These are phyloP conservation scores for Chlorencoelia australis DNA, from an alignment of 2,329 filamentous ascomycete genomes.

Conservation along the genomic window DNA sequence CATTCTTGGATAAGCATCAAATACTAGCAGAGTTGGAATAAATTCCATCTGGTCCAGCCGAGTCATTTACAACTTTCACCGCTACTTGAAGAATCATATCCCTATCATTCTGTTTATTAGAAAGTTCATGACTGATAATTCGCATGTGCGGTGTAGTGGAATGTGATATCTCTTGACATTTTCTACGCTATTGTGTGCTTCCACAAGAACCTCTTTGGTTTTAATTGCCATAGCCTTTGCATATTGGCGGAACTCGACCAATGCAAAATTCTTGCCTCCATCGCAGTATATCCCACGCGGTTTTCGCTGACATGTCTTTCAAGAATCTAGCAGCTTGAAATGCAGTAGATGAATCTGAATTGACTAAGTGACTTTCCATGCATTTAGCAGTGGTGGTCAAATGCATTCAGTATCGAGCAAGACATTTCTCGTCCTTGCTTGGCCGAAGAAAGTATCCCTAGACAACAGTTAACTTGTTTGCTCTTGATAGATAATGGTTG, in stretches of 20 bases:
- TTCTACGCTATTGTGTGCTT: slow-evolving; percentile 5
- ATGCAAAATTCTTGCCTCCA: slow-evolving; percentile 5
- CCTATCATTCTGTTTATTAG: neutral
- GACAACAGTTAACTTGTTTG: too few species aligned
- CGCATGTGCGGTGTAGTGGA: slow-evolving; percentile 3
- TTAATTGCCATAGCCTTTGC: slow-evolving; percentile 2
- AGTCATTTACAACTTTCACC: slow-evolving; percentile 11
- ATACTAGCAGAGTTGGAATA: slow-evolving; percentile 9
- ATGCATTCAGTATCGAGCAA: too few species aligned
- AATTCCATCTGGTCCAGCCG: slow-evolving; percentile 8
- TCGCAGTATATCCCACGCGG: slow-evolving; percentile 2
- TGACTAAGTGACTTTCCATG: too few species aligned
- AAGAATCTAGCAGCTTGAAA: slow-evolving; percentile 1
- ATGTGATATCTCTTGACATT: slow-evolving; percentile 7
- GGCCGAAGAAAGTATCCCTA: too few species aligned
- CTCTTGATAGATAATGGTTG: too few species aligned
- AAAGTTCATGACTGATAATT: slow-evolving; percentile 6
- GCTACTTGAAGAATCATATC: slow-evolving; percentile 9
- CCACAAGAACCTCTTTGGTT: slow-evolving; percentile 3
- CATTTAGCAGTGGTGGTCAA: too few species aligned
- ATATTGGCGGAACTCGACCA: slow-evolving; percentile 5
- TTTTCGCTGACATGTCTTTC: neutral
- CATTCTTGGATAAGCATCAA: slow-evolving; percentile 4
- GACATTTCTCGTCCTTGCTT: too few species aligned
- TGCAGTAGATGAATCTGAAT: neutral